Percentiles rank a stretch among this genome's conserved stretches.
phyloP scores from a whole-genome alignment of 495 filamentous ascomycete species.

The Alectoria sarmentosa region DNA sequence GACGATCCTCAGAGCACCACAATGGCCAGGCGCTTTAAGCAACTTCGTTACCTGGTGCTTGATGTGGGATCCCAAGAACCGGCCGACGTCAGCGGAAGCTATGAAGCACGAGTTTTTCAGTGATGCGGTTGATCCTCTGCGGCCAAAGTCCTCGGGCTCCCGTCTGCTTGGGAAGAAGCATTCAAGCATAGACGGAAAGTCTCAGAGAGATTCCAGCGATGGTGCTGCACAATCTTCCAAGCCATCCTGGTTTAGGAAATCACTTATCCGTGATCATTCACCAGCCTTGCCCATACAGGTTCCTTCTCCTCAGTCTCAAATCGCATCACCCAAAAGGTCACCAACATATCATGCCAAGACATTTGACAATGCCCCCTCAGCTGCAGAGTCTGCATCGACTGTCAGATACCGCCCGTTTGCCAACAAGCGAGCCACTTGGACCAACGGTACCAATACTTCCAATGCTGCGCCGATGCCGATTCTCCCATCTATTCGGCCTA shows the following conservation, averaged over 20 bases:
- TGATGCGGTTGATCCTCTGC: slow-evolving; percentile 89
- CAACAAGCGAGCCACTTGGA: slow-evolving; percentile 80
- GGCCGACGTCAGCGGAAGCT: slow-evolving; percentile 92
- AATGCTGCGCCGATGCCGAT: slow-evolving; percentile 96
- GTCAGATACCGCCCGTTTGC: slow-evolving; percentile 53
- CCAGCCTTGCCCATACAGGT: slow-evolving; percentile 42
- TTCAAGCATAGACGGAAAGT: slow-evolving; percentile 61
- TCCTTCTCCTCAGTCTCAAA: slow-evolving; percentile 27
- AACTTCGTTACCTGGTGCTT: slow-evolving; percentile 98
- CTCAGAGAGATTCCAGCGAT: slow-evolving; percentile 61
- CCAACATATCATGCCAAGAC: slow-evolving; percentile 52
- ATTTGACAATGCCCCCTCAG: slow-evolving; percentile 28
- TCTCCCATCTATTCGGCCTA: slow-evolving; percentile 88
- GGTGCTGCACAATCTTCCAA: slow-evolving; percentile 66
- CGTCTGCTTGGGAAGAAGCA: slow-evolving; percentile 80
- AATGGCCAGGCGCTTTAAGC: slow-evolving; percentile 83
- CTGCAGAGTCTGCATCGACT: slow-evolving; percentile 19
- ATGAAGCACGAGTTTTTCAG: slow-evolving; percentile 90
- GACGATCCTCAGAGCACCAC: slow-evolving; percentile 77
- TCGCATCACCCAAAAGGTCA: slow-evolving; percentile 35
- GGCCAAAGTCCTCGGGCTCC: slow-evolving; percentile 85
- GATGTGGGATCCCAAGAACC: slow-evolving; percentile 96
- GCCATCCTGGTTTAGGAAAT: slow-evolving; percentile 93
- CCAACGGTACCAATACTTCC: slow-evolving; percentile 53
- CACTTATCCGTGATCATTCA: slow-evolving; percentile 65